phyloP scores from a whole-genome alignment of 768 basidiomycete species.

The Lepiota venenata region DNA sequence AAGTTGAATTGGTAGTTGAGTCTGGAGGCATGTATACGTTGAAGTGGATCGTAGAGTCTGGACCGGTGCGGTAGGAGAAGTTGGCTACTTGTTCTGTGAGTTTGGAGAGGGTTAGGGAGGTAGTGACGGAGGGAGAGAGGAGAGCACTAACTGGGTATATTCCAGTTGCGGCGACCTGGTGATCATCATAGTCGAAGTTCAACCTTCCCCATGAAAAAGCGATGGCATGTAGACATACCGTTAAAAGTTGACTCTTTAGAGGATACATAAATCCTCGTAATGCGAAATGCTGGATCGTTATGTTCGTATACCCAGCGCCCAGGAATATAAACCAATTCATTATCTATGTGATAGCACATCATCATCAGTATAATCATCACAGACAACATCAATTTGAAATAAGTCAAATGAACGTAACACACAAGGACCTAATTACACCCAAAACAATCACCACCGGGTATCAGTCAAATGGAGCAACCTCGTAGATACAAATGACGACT shows the following conservation, averaged over 20 bases:
- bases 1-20: not conserved
- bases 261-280: constrained; percentile 34
- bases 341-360: constrained; percentile 17
- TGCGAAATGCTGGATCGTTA: constrained; percentile 21
- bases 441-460: too few species aligned
- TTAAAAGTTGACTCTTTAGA: constrained; percentile 25
- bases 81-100: constrained; percentile 26
- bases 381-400: too few species aligned
- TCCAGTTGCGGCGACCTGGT: constrained; percentile 31
- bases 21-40: constrained; percentile 19
- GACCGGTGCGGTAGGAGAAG: constrained; percentile 20
- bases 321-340: constrained; percentile 31
- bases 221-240: constrained; percentile 16
- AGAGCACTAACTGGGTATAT: constrained; percentile 31
- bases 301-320: constrained; percentile 30
- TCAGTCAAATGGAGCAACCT: not conserved
- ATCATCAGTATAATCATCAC: not conserved
- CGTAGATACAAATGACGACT: constrained; percentile 1
- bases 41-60: constrained; percentile 20
- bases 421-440: not conserved
- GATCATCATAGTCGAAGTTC: not conserved
- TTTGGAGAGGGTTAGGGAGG: not conserved
- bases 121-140: not conserved
- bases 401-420: not conserved
- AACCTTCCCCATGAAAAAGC: not conserved